Evolutionary conservation across 306 rosid species (phyloP), one percentile per base, ranked within the genome.

Genomic region (Cucurbita pepo): DNA sequence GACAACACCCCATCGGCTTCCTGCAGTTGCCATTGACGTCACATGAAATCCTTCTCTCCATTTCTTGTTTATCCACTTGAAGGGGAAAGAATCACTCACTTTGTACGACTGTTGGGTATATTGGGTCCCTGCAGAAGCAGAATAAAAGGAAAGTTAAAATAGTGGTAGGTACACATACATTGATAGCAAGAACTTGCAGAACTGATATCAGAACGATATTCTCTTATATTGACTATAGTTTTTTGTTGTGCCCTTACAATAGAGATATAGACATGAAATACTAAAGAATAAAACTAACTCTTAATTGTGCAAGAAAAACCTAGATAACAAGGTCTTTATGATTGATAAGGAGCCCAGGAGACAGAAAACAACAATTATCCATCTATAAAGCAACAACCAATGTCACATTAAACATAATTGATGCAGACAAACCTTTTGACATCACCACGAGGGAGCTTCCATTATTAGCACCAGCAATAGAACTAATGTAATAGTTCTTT

Each of bases 11-110:
- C 98, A 93, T 66, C 96, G 89, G 80, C 86, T 87, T 80, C 96
- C 98, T 69, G 98, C 96, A 56, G 98, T 93, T 71, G 91, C 96
- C 98, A 93, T 90, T 47, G 98, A 93, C 63, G 98, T 93, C 79
- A 93, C 98, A 60, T 93, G 93, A 80, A 93, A 93, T 50, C 98
- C 98, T 79, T 93, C 98, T 82, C 85, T 90, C 98, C 98, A 93
- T 76, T 93, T 93, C 83, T 90, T 93, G 82, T 90, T 93, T 79
- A 93, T 93, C 96, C 98, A 93, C 83, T 90, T 93, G 86, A 88
- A 93, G 77, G 98, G 98, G 77, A 88, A 93, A 52, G 98, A 90
- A 71, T 93, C 98, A n/a, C 98, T 93, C 41, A 93, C 98, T 88
- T 93, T 93, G 86, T 93, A 93, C 8, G 98, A 93, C 74, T 93